Conservation (phyloP, 169 alveolate genomes). For the Eimeria tenella region DNA sequence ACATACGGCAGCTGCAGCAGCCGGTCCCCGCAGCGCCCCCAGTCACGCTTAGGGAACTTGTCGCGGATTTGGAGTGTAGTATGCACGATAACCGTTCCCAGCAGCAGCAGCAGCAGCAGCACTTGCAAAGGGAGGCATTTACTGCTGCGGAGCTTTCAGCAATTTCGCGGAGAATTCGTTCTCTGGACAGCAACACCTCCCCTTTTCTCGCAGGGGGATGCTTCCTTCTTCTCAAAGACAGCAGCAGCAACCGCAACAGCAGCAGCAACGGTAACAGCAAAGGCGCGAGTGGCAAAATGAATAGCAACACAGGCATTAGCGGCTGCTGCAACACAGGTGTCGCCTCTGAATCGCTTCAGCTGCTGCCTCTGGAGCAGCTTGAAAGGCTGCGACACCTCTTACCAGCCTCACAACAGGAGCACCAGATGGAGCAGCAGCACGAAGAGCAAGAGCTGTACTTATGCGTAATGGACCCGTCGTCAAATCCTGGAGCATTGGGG, state of each 20-base stretch:
- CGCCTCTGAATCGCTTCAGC: not conserved
- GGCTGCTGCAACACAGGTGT: constrained; percentile 7
- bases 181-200: constrained; percentile 10
- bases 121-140: not conserved
- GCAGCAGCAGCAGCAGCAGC: constrained; percentile 22
- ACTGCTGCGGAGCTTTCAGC: not conserved
- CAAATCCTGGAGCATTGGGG: constrained; percentile 23
- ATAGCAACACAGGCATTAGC: not conserved
- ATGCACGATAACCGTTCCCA: not conserved
- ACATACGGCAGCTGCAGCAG: not conserved
- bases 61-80: not conserved
- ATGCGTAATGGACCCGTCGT: constrained; percentile 51
- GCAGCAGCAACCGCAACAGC: constrained; percentile 37
- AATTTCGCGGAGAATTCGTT: not conserved
- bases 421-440: constrained; percentile 13
- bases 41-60: not conserved
- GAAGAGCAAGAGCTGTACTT: constrained; percentile 36
- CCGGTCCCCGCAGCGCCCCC: not conserved
- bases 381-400: not conserved
- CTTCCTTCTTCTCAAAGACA: not conserved
- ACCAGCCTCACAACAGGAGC: not conserved
- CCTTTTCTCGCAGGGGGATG: constrained; percentile 37
- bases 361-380: constrained; percentile 31
- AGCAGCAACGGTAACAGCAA: constrained; percentile 12
- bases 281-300: not conserved